Evolutionary conservation across 2,329 filamentous ascomycete species (phyloP), one percentile per base, ranked within the genome.

Genomic region (Alternaria burnsii): DNA sequence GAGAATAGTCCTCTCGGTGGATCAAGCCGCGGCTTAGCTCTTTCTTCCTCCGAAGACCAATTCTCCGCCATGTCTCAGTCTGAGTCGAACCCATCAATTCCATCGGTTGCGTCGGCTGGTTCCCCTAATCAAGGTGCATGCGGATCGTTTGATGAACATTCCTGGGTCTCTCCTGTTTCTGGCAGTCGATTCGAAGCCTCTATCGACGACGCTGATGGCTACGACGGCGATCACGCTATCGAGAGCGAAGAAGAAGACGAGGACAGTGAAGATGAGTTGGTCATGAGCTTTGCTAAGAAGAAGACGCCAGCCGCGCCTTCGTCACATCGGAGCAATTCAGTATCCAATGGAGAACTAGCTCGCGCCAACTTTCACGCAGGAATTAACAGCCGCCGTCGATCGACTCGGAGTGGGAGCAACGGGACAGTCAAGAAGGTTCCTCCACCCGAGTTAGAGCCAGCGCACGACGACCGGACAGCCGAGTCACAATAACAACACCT

Each of bases 41-140:
- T 82, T 14, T 83, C 79, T 67, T 83, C 82, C 5, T 84, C 82
- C 5, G 82, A 84, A 41, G 79, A 81, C 52, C 79, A 80, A 43
- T 80, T 84, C 52, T 79, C 79, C 12, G 81, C 81, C 38, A 82
- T 83, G 60, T 84, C 83, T 24, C 82, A 82, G 66, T 83, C 81
- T 5, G 81, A 82, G 9, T 84, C 82, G 10, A 82, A 84, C 57
- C 82, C 82, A 11, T 85, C 83, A 1, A 83, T 84, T 24, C 83
- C 83, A 2, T 85, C 83, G 9, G 79, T 82, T 16, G 78, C 80
- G n/a, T 84, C 82, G 2, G 81, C 81, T 38, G 78, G 76, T 38
- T 84, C 82, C 0, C 83, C 82, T 9, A 79, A 78, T 18, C 75
- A 76, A 40, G 76, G 78, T 36, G 76, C 78, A 8, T 75, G 74